Evolutionary conservation across 2,329 filamentous ascomycete species (phyloP), one percentile per base, ranked within the genome.

Genomic region (Neobulgaria alba): DNA sequence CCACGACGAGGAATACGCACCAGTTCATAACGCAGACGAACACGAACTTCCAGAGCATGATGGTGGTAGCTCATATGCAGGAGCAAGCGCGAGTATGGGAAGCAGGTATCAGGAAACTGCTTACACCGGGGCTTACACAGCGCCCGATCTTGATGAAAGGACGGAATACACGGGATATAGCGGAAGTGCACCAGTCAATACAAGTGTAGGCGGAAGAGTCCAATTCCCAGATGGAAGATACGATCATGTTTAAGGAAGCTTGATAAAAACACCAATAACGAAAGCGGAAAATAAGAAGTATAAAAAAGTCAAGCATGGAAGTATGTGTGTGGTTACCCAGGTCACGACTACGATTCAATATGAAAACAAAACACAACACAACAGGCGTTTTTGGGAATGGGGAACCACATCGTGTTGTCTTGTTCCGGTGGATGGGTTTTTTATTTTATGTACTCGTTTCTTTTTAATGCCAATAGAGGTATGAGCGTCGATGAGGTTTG

Each of bases 1-100:
- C n/a, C 73, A 78, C 55, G 23, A 26, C 7, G 76, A 77, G 52
- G 77, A 81, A 32, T 82, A 82, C 54, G 73, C 77, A 37, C 74
- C 73, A 10, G 69, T 81, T 46, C 69, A 77, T 59, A 66, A 75
- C 46, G 60, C 42, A 5, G 57, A 59, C 35, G 50, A 54, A 5
- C 51, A 57, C 19, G 55, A 57, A 17, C 39, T 46, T 26, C 49
- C 43, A 16, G 43, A 47, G 10, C 46, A 51, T 19, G 42, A 41
- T 5, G 33, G 20, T 17, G 33, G 33, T 39, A 38, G 38, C 47
- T 39, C 21, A n/a, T 38, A 9, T 33, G 41, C 12, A 10, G 36
- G 44, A 26, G 32, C 44, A 32, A 10, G 21, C 14, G 30, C 39
- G n/a, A 15, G 36, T 2, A 33, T 44, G 5, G 37, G 43, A 3